Evolutionary conservation across 352 stramenopile species (phyloP).

Genomic region (Phytopythium vexans): DNA sequence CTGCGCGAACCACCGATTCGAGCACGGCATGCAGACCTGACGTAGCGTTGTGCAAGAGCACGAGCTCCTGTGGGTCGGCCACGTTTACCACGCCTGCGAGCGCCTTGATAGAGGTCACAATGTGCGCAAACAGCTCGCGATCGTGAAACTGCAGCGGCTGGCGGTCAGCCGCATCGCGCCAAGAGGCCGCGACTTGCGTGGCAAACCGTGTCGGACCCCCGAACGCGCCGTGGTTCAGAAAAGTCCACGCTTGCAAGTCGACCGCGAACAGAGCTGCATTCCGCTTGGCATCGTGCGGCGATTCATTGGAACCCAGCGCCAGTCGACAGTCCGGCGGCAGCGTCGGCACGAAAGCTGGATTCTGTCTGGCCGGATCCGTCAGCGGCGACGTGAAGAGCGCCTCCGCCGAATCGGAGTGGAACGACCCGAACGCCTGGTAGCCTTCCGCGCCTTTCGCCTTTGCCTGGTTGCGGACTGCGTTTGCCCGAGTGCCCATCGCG

Average conservation of each 20-base stretch:
- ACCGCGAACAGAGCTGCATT: constrained; percentile 52
- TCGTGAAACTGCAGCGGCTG: constrained; percentile 93
- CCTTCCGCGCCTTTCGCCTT: constrained; percentile 19
- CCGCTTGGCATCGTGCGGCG: not conserved
- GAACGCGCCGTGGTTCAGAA: constrained; percentile 95
- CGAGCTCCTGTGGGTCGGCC: constrained; percentile 42
- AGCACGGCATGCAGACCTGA: constrained; percentile 87
- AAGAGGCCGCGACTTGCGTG: constrained; percentile 59
- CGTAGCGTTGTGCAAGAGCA: constrained; percentile 90
- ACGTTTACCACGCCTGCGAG: constrained; percentile 72
- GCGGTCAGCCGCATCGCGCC: constrained; percentile 75
- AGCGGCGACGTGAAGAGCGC: constrained; percentile 38
- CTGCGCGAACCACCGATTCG: constrained; percentile 30
- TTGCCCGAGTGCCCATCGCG: constrained; percentile 1
- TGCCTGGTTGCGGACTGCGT: not conserved
- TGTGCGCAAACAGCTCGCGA: constrained; percentile 86
- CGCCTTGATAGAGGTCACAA: constrained; percentile 75
- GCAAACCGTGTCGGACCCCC: constrained; percentile 74
- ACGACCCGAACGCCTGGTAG: constrained; percentile 77
- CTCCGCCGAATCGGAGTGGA: constrained; percentile 62
- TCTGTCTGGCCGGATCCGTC: constrained; percentile 6
- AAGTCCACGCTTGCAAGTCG: constrained; percentile 77
- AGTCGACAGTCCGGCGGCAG: constrained; percentile 6
- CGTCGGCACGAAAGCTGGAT: constrained; percentile 15
- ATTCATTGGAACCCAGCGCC: constrained; percentile 3